These are phyloP conservation scores for Thielaviopsis musarum DNA, from an alignment of 2,329 filamentous ascomycete genomes.

Conservation along the genomic window DNA sequence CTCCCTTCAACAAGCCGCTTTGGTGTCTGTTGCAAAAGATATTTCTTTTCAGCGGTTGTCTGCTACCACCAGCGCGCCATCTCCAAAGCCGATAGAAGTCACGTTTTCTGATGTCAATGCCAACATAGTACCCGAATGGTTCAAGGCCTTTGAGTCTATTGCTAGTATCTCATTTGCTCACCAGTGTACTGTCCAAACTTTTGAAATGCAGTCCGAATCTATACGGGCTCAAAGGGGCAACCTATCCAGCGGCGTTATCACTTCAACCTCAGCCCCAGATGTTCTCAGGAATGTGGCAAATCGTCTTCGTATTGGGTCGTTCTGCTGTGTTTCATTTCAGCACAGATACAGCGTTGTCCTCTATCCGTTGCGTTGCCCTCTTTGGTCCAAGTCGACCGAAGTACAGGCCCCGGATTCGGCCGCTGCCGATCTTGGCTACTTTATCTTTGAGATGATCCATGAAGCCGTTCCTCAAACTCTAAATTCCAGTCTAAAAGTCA, in stretches of 20 bases:
- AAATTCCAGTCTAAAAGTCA: neutral
- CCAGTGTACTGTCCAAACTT: constrained; percentile 20
- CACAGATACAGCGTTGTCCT: constrained; percentile 22
- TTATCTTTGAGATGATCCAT: constrained; percentile 20
- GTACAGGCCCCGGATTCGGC: constrained; percentile 9
- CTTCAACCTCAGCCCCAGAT: constrained; percentile 2
- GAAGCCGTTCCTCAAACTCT: constrained; percentile 4
- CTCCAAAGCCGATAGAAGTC: neutral
- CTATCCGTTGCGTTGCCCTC: constrained; percentile 21
- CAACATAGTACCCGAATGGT: constrained; percentile 14
- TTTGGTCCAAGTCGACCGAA: constrained; percentile 18
- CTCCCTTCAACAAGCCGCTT: too few relatives aligned
- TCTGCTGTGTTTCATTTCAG: constrained; percentile 21
- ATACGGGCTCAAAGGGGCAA: neutral
- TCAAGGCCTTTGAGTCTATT: constrained; percentile 16
- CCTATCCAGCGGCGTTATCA: constrained; percentile 12
- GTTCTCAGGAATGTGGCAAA: constrained; percentile 18
- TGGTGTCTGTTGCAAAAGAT: neutral
- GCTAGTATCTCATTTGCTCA: constrained; percentile 20
- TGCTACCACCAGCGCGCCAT: neutral
- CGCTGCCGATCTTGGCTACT: constrained; percentile 19
- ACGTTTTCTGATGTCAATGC: constrained; percentile 1
- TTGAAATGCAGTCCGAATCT: constrained; percentile 12
- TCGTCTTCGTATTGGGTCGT: constrained; percentile 20
- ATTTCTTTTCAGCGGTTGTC: neutral